Evolutionary conservation across 169 alveolate species (phyloP).

Genomic region (Cyclospora cayetanensis): DNA sequence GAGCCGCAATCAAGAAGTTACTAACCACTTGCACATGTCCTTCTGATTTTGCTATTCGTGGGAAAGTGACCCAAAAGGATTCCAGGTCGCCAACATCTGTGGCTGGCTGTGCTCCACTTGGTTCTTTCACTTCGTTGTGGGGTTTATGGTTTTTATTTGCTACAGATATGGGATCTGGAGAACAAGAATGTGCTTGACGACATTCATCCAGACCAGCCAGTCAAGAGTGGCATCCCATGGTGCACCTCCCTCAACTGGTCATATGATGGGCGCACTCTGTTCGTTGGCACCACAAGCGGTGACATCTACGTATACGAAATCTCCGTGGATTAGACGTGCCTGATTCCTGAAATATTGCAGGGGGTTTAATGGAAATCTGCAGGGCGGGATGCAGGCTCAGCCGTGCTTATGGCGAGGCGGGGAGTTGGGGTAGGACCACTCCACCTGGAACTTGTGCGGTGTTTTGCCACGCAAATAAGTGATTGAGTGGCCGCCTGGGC

Average conservation of each 20-base stretch:
- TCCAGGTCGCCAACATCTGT: background rate
- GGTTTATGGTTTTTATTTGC: background rate
- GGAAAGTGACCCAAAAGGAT: background rate
- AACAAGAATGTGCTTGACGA: constrained; percentile 93
- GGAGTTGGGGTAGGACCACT: background rate
- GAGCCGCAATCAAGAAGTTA: constrained; percentile 35
- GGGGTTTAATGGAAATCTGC: too few species aligned
- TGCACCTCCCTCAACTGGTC: constrained; percentile 95
- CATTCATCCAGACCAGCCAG: constrained; percentile 88
- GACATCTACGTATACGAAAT: constrained; percentile 91
- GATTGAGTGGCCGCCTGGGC: background rate
- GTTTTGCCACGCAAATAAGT: constrained; percentile 25
- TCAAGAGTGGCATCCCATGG: constrained; percentile 94
- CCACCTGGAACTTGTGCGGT: constrained; percentile 21
- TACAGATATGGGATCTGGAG: constrained; percentile 93
- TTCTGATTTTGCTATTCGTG: background rate
- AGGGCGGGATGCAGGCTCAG: too few species aligned
- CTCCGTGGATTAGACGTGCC: constrained; percentile 42
- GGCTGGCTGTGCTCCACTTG: background rate
- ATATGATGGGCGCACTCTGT: constrained; percentile 92
- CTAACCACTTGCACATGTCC: too few species aligned
- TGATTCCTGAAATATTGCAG: background rate
- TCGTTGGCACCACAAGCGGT: constrained; percentile 94
- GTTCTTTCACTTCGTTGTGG: background rate
- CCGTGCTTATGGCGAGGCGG: constrained; percentile 9